These are phyloP conservation scores for Pittosporum tobira DNA, from an alignment of 129 eudicot genomes.

Conservation along the genomic window DNA sequence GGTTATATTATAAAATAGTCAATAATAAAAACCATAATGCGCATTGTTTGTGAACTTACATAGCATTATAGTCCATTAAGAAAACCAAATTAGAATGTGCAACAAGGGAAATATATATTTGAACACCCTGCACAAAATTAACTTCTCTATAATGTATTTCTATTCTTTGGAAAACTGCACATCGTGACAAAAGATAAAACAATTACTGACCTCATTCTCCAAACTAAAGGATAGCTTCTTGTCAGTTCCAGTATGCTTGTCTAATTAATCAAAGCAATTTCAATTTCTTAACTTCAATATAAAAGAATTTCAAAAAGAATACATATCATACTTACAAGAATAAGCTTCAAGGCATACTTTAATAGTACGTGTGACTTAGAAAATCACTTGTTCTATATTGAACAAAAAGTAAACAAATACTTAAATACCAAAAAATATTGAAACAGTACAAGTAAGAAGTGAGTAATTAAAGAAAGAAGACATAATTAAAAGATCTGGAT, in stretches of 20 bases:
- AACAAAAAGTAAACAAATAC: constrained; percentile 4
- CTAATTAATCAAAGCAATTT: constrained; percentile 22
- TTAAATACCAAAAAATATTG: constrained; percentile 5
- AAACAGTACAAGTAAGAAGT: constrained; percentile 2
- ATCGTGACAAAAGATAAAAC: not conserved
- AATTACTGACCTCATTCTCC: constrained; percentile 63
- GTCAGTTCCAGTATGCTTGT: constrained; percentile 84
- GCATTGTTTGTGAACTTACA: too few relatives aligned
- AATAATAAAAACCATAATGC: too few relatives aligned
- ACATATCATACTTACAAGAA: constrained; percentile 72
- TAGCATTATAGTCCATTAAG: not conserved
- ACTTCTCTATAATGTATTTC: too few relatives aligned
- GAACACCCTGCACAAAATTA: too few relatives aligned
- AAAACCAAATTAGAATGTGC: not conserved
- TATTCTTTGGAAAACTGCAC: not conserved
- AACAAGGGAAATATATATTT: not conserved
- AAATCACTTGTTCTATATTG: constrained; percentile 73
- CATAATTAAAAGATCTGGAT: not conserved
- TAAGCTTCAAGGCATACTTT: constrained; percentile 91
- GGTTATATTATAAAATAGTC: not conserved
- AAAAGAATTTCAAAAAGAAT: not conserved
- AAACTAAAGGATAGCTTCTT: constrained; percentile 80
- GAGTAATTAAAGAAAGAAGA: not conserved
- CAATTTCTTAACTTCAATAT: constrained; percentile 1
- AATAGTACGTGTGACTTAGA: constrained; percentile 65